Base-by-base conservation (phyloP, 352 stramenopile species). In the Phytophthora ohioensis region DNA sequence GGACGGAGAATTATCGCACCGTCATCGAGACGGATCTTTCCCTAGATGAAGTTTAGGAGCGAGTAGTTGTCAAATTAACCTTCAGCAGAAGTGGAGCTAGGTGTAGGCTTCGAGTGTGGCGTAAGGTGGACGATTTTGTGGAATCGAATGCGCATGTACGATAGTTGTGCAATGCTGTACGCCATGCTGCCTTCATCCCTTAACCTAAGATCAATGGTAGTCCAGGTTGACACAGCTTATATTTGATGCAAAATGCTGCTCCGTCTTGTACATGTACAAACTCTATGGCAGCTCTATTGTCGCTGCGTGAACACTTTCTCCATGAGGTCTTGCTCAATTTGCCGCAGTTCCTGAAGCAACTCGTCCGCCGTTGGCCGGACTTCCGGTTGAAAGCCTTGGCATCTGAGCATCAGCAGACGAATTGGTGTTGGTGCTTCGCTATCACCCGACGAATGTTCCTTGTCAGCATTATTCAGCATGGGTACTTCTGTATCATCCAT, bases 1-100 rank as follows among this genome's bases (percentile, higher is more conserved):
- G 87, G 85, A 88, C 84, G n/a, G 87, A 93, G 67, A 84, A 67
- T 10, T 76, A 94, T 62, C 87, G 84, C 32, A 63, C 63, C 31
- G 79, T 84, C 32, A 82, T 92, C 42, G 76, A 91, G 60, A 79
- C 67, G 32, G 71, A 74, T 52, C 71, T 85, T 41, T 63, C 55
- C n/a, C 52, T 78, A 60, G 73, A 78, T 64, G 59, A 57, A 58
- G 57, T 78, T 38, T 80, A 77, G 51, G 42, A 53, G n/a, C 34
- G 35, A 69, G 42, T 65, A 69, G 60, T 57, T 75, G 56, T 72
- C 45, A 63, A 72, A 72, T 69, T 74, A 74, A 47, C 46, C 65
- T 57, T 47, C 34, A 64, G 51, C 41, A 67, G n/a, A 57, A 21
- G 9, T 54, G 42, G 58, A 59, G 46, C 39, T 6, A 38, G 6